Evolutionary conservation across 148 eudicot genomes (phyloP).

Genomic region (Spergularia marina): DNA sequence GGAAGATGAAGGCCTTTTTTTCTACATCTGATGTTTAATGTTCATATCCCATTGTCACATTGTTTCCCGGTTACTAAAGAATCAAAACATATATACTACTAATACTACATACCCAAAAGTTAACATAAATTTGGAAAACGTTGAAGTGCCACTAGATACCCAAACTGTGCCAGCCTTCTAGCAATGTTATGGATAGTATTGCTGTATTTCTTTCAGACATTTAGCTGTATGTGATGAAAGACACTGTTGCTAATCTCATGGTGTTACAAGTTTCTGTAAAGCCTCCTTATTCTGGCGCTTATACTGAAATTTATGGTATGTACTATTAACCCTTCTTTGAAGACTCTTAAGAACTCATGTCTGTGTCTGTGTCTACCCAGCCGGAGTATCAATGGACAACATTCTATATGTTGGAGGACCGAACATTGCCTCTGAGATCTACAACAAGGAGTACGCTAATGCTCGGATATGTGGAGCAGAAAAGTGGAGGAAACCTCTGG

Average conservation of each 20-base stretch:
- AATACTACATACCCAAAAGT: not conserved
- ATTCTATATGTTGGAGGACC: slow-evolving; percentile 96
- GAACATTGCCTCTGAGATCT: slow-evolving; percentile 89
- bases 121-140: not conserved
- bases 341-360: not conserved
- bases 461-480: slow-evolving; percentile 90
- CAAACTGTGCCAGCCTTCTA: not conserved
- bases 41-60: not conserved
- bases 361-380: slow-evolving; percentile 33
- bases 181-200: not conserved
- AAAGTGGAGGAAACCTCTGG: slow-evolving; percentile 87
- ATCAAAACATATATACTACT: not conserved
- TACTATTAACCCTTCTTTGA: not conserved
- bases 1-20: not conserved
- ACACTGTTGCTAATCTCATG: not conserved
- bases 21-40: not conserved
- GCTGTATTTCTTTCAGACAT: not conserved
- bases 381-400: slow-evolving; percentile 80
- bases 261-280: not conserved
- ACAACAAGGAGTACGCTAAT: slow-evolving; percentile 93
- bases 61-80: not conserved
- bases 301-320: not conserved
- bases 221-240: not conserved
- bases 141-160: not conserved
- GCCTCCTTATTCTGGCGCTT: not conserved